A percentile compares a stretch with the other conserved stretches of the same genome.
These are phyloP conservation scores for Crucibulum cyathiforme DNA, from an alignment of 1,284 basidiomycete species.

Conservation along the genomic window DNA sequence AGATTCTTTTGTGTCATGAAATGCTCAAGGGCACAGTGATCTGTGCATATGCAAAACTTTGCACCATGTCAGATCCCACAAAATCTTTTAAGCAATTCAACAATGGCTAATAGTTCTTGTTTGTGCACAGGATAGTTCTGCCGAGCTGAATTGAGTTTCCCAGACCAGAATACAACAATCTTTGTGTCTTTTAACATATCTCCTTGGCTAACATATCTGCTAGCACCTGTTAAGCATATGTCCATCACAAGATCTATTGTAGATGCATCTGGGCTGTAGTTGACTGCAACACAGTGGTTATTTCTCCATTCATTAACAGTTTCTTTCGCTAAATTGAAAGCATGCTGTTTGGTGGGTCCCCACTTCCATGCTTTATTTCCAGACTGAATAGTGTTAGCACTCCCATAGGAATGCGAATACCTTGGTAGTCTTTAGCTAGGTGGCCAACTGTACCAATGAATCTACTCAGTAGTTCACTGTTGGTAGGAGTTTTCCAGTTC, in stretches of 20 bases:
- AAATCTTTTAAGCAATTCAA: constrained; percentile 33
- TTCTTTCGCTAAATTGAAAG: neutral
- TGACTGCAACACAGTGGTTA: neutral
- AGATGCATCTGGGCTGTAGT: neutral
- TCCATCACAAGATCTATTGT: no score
- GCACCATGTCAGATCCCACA: constrained; percentile 30
- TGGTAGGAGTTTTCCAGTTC: neutral
- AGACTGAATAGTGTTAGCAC: no score
- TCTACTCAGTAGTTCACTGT: neutral
- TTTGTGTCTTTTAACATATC: neutral
- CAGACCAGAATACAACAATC: constrained; percentile 10
- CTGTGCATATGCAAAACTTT: constrained; percentile 35
- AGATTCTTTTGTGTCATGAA: constrained; percentile 38
- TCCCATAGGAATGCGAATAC: neutral
- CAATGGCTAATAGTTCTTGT: constrained; percentile 30
- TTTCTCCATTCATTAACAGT: neutral
- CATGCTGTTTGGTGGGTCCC: neutral
- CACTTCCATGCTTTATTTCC: no score
- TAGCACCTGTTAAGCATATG: neutral
- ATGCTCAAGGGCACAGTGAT: constrained; percentile 38
- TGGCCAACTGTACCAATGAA: neutral
- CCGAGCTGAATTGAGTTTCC: constrained; percentile 35
- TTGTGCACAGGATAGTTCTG: constrained; percentile 37
- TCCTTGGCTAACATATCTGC: neutral
- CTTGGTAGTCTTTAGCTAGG: neutral